A percentile compares a stretch with the other conserved stretches of the same genome.
Evolutionary conservation across 768 basidiomycete genomes (phyloP).

Genomic region (Clitopilus passeckerianus): DNA sequence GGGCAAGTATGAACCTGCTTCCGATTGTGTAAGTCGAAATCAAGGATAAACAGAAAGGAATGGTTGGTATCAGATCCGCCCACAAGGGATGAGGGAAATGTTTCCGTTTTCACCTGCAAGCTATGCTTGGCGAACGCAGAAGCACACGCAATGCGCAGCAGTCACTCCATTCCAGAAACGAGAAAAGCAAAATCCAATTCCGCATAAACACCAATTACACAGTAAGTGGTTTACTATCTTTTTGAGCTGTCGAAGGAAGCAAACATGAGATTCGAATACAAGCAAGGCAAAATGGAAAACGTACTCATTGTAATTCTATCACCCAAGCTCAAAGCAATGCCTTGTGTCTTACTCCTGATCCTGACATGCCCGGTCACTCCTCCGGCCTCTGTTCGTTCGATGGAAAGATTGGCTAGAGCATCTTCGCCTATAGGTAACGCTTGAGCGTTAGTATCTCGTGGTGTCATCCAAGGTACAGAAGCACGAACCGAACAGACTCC

Average conservation of each 20-base stretch:
- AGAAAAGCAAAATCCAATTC: conserved; percentile 1
- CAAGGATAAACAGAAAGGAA: too few relatives aligned
- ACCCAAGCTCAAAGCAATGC: conserved; percentile 92
- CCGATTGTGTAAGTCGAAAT: too few relatives aligned
- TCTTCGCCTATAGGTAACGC: conserved; percentile 69
- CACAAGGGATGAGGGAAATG: too few relatives aligned
- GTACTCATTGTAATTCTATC: conserved; percentile 74
- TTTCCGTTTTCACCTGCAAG: too few relatives aligned
- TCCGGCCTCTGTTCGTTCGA: conserved; percentile 82
- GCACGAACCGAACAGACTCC: conserved; percentile 77
- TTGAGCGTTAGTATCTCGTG: not conserved
- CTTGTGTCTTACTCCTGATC: conserved; percentile 96
- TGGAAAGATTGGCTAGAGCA: conserved; percentile 89
- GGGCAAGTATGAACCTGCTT: too few relatives aligned
- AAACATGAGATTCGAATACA: not conserved
- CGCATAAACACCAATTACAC: conserved; percentile 17
- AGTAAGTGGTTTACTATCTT: conserved; percentile 31
- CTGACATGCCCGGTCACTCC: conserved; percentile 89
- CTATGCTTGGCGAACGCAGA: too few relatives aligned
- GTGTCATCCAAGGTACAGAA: not conserved
- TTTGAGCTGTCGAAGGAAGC: conserved; percentile 28
- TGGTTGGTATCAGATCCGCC: too few relatives aligned
- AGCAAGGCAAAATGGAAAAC: conserved; percentile 6
- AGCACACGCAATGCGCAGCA: too few relatives aligned
- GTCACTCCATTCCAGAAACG: not conserved